Evolutionary conservation across 2,329 filamentous ascomycete genomes (phyloP), one percentile per base, ranked within the genome.

Genomic region (Elsinoe arachidis): DNA sequence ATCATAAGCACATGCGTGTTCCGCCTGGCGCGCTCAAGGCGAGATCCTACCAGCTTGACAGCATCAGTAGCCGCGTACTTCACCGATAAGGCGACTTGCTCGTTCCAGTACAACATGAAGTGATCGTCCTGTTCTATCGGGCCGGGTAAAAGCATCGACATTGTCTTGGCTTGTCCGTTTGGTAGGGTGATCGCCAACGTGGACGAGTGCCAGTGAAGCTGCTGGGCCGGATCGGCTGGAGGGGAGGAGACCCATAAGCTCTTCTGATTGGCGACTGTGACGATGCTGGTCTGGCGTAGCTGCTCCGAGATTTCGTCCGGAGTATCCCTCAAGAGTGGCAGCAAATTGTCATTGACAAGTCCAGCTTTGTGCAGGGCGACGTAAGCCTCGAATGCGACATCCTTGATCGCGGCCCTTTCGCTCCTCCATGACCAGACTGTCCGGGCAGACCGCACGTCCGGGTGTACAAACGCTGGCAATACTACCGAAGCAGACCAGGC

Each of bases 331-430:
- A 78, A 72, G 7, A 72, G 65, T 3, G 92, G 92, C 39, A 96
- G 75, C 0, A 96, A 72, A 63, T 95, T 78, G 12, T 95, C 81
- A 60, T 88, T 90, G 1, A 97, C 71, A 4, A 96, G 74, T 0
- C 86, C 86, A 23, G 80, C 85, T 6, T 80, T 64, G 66, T 92
- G 84, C 0, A 97, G 75, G 4, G 76, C 76, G 19, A 81, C 72
- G 66, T 91, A 96, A 1, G 90, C 88, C 65, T 88, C 81, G 60
- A 95, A 93, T 0, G 89, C 87, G 1, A 86, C 89, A 69, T 96
- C 92, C 66, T 87, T 89, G 63, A 77, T 83, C 0, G 90, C 90
- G 63, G 82, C 83, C 58, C 77, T 80, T 65, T 93, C 85, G 0
- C 84, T 87, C 10, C 63, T 70, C 90, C 90, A 96, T n/a, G 68